A percentile compares a stretch with the other conserved stretches of the same genome.
These are phyloP conservation scores for Cladophialophora bantiana DNA, from an alignment of 2,329 filamentous ascomycete genomes.

Conservation along the genomic window DNA sequence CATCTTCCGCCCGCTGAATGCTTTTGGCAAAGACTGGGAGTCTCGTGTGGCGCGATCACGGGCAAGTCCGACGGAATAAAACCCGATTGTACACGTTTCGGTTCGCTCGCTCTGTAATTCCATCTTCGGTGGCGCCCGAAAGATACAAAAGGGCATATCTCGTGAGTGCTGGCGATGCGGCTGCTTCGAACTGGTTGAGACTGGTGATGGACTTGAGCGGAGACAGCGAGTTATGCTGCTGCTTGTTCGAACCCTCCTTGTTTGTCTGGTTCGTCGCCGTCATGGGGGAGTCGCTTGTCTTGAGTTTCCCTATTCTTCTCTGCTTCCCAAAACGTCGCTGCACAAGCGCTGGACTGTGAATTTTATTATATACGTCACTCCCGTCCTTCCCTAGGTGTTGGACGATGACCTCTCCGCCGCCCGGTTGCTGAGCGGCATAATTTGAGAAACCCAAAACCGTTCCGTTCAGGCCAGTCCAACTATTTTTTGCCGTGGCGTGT, in stretches of 20 bases:
- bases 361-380: slow-evolving; percentile 53
- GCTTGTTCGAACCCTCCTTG: background rate
- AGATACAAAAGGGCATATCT: slow-evolving; percentile 42
- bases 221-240: slow-evolving; percentile 11
- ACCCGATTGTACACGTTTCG: slow-evolving; percentile 49
- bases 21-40: slow-evolving; percentile 65
- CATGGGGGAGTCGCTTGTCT: slow-evolving; percentile 28
- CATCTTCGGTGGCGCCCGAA: slow-evolving; percentile 37
- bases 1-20: slow-evolving; percentile 64
- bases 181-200: slow-evolving; percentile 36
- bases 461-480: slow-evolving; percentile 73
- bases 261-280: slow-evolving; percentile 31
- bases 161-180: slow-evolving; percentile 24
- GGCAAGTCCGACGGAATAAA: slow-evolving; percentile 55
- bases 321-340: slow-evolving; percentile 31
- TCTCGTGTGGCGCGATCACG: slow-evolving; percentile 37
- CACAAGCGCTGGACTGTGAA: slow-evolving; percentile 45
- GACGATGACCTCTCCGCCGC: slow-evolving; percentile 57
- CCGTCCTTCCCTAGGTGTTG: slow-evolving; percentile 56
- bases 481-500: slow-evolving; percentile 44
- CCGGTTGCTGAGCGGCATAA: slow-evolving; percentile 69
- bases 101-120: slow-evolving; percentile 31
- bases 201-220: slow-evolving; percentile 33
- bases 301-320: slow-evolving; percentile 37
- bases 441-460: slow-evolving; percentile 71